Evolutionary conservation across 345 rosid genomes (phyloP).

Genomic region (Carallia pectinifolia): DNA sequence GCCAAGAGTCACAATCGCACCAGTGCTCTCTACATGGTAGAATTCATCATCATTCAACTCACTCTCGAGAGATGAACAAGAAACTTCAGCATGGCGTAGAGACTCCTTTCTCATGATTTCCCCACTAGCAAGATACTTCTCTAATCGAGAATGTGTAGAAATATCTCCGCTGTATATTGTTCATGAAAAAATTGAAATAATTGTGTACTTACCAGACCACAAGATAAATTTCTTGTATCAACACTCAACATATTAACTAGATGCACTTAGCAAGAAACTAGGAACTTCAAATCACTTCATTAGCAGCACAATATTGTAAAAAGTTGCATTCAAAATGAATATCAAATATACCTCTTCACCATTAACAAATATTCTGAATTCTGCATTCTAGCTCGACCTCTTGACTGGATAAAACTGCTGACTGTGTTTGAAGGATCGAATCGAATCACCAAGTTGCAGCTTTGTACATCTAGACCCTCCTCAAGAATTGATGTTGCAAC

Average conservation of each 20-base stretch:
- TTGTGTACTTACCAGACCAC: too few species aligned
- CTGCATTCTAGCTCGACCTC: conserved; percentile 92
- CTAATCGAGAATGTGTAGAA: conserved; percentile 43
- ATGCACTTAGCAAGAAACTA: not conserved
- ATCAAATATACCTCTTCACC: conserved; percentile 49
- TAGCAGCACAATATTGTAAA: not conserved
- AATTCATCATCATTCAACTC: conserved; percentile 31
- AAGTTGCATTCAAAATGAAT: conserved; percentile 2
- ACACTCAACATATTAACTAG: not conserved
- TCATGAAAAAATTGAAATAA: not conserved
- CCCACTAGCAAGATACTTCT: conserved; percentile 60
- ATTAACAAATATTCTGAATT: conserved; percentile 78
- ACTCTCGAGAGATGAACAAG: conserved; percentile 49
- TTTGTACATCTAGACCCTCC: conserved; percentile 92
- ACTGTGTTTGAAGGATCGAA: conserved; percentile 80
- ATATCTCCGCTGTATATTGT: conserved; percentile 51
- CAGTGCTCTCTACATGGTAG: conserved; percentile 57
- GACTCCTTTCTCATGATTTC: conserved; percentile 73
- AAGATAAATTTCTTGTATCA: not conserved
- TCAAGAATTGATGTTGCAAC: conserved; percentile 95
- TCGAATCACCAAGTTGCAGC: conserved; percentile 81
- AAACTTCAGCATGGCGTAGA: conserved; percentile 49
- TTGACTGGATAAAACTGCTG: conserved; percentile 95
- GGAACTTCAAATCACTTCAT: not conserved
- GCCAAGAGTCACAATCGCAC: conserved; percentile 53